Percentiles rank a stretch among this genome's conserved stretches.
Evolutionary conservation across 2,329 filamentous ascomycete species (phyloP).

Genomic region (Neocatenulostroma microsporum): DNA sequence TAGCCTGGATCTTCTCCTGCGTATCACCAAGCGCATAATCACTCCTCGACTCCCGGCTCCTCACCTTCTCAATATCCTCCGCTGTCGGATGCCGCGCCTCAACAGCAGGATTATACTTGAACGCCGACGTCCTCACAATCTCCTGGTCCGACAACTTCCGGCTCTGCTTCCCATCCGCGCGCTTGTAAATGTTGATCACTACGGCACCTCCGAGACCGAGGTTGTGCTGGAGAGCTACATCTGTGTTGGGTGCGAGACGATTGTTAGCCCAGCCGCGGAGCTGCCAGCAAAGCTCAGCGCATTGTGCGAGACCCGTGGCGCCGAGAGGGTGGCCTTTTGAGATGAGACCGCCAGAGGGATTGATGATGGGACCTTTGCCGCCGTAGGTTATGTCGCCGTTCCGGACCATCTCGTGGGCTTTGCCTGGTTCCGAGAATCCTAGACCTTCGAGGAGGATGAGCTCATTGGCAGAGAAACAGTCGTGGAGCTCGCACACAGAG

Average conservation of each 20-base stretch:
- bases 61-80: constrained; percentile 59
- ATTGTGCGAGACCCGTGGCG: constrained; percentile 90
- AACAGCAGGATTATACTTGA: constrained; percentile 89
- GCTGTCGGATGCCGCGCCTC: constrained; percentile 82
- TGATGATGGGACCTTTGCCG: constrained; percentile 67
- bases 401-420: constrained; percentile 86
- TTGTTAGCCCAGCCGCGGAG: constrained; percentile 58
- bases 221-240: constrained; percentile 80
- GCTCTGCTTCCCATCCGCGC: constrained; percentile 66
- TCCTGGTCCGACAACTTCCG: constrained; percentile 52
- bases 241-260: constrained; percentile 60
- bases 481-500: constrained; percentile 84
- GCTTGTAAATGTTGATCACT: constrained; percentile 81
- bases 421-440: constrained; percentile 66
- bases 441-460: constrained; percentile 84
- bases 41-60: constrained; percentile 59
- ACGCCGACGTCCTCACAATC: constrained; percentile 57
- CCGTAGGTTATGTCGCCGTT: constrained; percentile 87
- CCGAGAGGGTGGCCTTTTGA: constrained; percentile 94
- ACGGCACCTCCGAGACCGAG: constrained; percentile 84
- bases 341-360: constrained; percentile 89
- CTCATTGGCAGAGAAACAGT: constrained; percentile 95
- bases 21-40: constrained; percentile 75
- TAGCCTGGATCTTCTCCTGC: constrained; percentile 62
- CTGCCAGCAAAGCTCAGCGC: constrained; percentile 92